Percentiles rank a stretch among this genome's conserved stretches.
These are phyloP conservation scores for Myochromella boudieri DNA, from an alignment of 768 basidiomycete genomes.

Conservation along the genomic window DNA sequence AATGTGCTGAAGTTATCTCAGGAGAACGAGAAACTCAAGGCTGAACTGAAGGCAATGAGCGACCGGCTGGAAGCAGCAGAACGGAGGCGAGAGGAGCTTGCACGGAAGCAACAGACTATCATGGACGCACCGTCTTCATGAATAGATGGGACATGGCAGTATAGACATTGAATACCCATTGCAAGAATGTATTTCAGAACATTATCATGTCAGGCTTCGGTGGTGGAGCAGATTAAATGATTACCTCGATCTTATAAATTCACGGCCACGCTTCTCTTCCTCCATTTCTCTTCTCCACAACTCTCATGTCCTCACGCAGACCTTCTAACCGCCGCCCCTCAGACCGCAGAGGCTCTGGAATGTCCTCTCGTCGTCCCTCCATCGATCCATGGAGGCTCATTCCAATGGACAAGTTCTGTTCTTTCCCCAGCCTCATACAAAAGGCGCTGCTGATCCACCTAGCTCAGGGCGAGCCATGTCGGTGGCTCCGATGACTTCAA, in stretches of 20 bases:
- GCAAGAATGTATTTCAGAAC: not conserved
- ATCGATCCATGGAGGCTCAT: conserved; percentile 77
- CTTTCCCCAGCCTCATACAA: conserved; percentile 1
- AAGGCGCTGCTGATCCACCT: conserved; percentile 12
- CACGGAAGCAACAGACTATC: conserved; percentile 26
- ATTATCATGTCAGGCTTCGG: not conserved
- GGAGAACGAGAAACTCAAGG: conserved; percentile 80
- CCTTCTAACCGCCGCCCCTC: conserved; percentile 51
- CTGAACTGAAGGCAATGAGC: conserved; percentile 72
- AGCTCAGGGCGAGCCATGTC: conserved; percentile 45
- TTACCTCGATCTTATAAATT: conserved; percentile 10
- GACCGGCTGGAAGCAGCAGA: conserved; percentile 76
- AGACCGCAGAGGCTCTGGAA: conserved; percentile 36
- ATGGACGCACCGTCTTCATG: conserved; percentile 18
- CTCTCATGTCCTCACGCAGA: conserved; percentile 41
- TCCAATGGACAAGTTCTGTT: conserved; percentile 73
- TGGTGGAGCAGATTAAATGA: conserved; percentile 12
- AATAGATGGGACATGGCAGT: not conserved
- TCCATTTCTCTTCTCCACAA: conserved; percentile 5
- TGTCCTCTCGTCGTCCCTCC: conserved; percentile 62
- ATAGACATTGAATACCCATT: not conserved
- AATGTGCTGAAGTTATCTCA: conserved; percentile 75
- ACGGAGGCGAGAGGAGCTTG: conserved; percentile 51
- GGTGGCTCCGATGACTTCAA: conserved; percentile 80
- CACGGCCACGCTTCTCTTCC: conserved; percentile 11